These are phyloP conservation scores for Dioszegia crocea DNA, from an alignment of 768 basidiomycete genomes.

Conservation along the genomic window DNA sequence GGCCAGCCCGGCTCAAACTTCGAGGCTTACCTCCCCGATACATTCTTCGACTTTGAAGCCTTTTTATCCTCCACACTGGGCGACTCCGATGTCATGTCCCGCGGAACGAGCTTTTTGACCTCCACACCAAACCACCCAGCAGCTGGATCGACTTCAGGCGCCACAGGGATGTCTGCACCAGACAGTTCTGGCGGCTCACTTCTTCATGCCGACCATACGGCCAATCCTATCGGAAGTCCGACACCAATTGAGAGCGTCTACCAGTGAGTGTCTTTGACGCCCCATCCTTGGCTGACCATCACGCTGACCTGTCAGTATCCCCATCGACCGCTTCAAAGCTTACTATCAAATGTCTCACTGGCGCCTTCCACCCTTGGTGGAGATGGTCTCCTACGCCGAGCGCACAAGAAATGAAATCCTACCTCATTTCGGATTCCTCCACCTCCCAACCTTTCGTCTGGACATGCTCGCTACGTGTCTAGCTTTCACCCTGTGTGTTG, in stretches of 20 bases:
- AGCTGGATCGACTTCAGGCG: too few species aligned
- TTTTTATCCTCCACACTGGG: background rate
- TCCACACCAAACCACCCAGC: too few species aligned
- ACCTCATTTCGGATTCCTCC: background rate
- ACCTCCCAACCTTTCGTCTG: background rate
- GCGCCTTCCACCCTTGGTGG: background rate
- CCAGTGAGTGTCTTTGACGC: background rate
- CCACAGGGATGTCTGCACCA: too few species aligned
- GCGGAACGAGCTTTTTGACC: too few species aligned
- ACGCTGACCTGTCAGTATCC: background rate
- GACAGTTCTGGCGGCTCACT: too few species aligned
- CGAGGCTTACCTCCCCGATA: background rate
- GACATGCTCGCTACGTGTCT: conserved; percentile 6
- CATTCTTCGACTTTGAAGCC: background rate
- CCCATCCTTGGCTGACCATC: background rate
- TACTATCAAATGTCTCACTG: conserved; percentile 6
- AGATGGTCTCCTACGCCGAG: background rate
- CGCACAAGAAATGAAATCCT: background rate
- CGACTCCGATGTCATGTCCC: background rate
- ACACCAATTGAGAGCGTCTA: background rate
- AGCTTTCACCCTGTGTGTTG: background rate
- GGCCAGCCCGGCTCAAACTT: background rate
- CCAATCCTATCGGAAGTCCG: background rate
- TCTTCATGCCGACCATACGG: too few species aligned
- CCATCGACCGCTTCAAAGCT: background rate